Conservation (phyloP, 371 early-diverging fungal species). For the Homolaphlyctis polyrhiza region DNA sequence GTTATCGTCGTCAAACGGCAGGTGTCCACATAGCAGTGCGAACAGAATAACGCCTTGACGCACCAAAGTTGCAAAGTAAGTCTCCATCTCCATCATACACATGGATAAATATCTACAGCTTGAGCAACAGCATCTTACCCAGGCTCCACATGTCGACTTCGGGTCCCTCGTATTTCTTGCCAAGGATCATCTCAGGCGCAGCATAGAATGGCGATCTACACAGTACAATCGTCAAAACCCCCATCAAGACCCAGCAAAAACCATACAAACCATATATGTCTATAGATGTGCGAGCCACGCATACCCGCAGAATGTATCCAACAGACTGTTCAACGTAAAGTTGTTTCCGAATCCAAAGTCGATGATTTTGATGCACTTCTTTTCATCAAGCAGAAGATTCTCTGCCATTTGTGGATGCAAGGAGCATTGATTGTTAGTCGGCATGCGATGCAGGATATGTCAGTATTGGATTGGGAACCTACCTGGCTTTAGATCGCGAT, state of each 20-base stretch:
- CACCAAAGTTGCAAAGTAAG: not conserved
- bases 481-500: slow-evolving; percentile 49
- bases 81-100: not conserved
- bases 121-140: slow-evolving; percentile 37
- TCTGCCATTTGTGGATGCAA: slow-evolving; percentile 45
- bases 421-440: not conserved
- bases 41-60: slow-evolving; percentile 75
- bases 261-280: not conserved
- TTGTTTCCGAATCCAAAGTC: slow-evolving; percentile 73
- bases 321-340: slow-evolving; percentile 47
- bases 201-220: slow-evolving; percentile 64
- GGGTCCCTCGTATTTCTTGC: slow-evolving; percentile 61
- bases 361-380: slow-evolving; percentile 55
- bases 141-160: slow-evolving; percentile 72
- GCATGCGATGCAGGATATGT: too few relatives aligned
- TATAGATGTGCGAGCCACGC: slow-evolving; percentile 7
- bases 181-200: slow-evolving; percentile 70
- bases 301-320: slow-evolving; percentile 70
- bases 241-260: slow-evolving; percentile 6
- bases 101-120: not conserved
- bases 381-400: slow-evolving; percentile 48
- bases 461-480: not conserved
- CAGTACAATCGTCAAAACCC: not conserved
- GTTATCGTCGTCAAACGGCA: slow-evolving; percentile 78
- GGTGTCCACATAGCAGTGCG: slow-evolving; percentile 79